These are phyloP conservation scores for Suhomyces terraborum DNA, from an alignment of 1,139 yeast species.

Conservation along the genomic window DNA sequence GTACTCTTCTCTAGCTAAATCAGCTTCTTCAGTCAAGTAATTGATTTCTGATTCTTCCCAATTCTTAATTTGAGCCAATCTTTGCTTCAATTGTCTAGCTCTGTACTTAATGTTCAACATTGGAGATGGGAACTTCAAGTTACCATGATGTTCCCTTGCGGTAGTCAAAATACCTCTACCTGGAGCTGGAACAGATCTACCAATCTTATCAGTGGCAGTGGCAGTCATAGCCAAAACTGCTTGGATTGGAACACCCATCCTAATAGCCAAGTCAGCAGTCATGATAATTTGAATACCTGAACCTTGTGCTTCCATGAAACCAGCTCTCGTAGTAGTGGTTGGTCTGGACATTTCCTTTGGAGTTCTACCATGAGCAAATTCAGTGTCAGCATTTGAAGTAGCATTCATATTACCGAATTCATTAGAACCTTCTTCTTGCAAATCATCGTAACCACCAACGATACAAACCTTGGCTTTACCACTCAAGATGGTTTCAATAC, in stretches of 20 bases:
- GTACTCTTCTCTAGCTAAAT: slow-evolving; percentile 68
- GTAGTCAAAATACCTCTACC: slow-evolving; percentile 99
- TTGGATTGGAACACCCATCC: slow-evolving; percentile 99
- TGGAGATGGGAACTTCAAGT: slow-evolving; percentile 77
- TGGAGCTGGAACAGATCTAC: slow-evolving; percentile 99
- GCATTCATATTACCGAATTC: slow-evolving; percentile 99
- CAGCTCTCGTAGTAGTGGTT: slow-evolving; percentile 90
- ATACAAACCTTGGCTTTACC: slow-evolving; percentile 95
- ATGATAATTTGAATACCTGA: slow-evolving; percentile 96
- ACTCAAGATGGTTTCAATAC: slow-evolving; percentile 87
- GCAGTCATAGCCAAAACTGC: slow-evolving; percentile 94
- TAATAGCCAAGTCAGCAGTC: slow-evolving; percentile 90
- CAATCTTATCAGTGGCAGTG: slow-evolving; percentile 97
- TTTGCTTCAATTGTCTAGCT: slow-evolving; percentile 81
- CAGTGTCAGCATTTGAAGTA: slow-evolving; percentile 85
- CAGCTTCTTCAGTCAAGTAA: slow-evolving; percentile 48
- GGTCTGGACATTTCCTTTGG: slow-evolving; percentile 99
- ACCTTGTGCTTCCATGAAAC: slow-evolving; percentile 99
- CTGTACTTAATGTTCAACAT: slow-evolving; percentile 91
- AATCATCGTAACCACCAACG: slow-evolving; percentile 99
- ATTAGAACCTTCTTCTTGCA: slow-evolving; percentile 98
- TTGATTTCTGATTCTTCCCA: slow-evolving; percentile 87
- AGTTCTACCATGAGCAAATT: slow-evolving; percentile 93
- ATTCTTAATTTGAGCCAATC: slow-evolving; percentile 73
- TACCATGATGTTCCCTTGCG: slow-evolving; percentile 91